Evolutionary conservation across 2,329 filamentous ascomycete genomes (phyloP).

Genomic region (Ambrosiella cleistominuta): DNA sequence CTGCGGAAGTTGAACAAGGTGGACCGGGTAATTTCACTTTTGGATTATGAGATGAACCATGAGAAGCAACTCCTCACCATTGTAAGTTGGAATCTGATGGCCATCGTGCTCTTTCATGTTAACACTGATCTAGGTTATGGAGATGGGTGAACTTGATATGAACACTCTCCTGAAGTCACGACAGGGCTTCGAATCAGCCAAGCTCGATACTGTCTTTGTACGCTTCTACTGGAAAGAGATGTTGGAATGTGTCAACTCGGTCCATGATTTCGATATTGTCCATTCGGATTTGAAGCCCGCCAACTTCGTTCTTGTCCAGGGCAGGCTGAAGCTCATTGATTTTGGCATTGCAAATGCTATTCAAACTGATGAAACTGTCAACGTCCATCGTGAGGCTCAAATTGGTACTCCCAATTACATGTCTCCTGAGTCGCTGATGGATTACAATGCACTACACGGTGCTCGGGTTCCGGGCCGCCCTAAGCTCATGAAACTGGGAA

Average conservation of each 20-base stretch:
- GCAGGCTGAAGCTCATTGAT: slow-evolving; percentile 86
- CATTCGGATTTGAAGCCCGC: slow-evolving; percentile 94
- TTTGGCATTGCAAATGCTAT: slow-evolving; percentile 98
- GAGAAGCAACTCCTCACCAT: slow-evolving; percentile 79
- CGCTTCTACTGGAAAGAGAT: slow-evolving; percentile 99
- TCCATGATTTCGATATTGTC: slow-evolving; percentile 81
- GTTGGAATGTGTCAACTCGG: slow-evolving; percentile 82
- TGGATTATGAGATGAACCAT: slow-evolving; percentile 85
- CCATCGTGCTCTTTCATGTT: not conserved
- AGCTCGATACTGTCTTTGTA: slow-evolving; percentile 76
- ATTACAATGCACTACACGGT: slow-evolving; percentile 52
- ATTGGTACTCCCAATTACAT: slow-evolving; percentile 97
- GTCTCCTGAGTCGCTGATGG: slow-evolving; percentile 85
- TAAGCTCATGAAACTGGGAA: slow-evolving; percentile 88
- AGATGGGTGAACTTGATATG: slow-evolving; percentile 87
- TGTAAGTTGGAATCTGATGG: slow-evolving; percentile 30
- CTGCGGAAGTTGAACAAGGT: slow-evolving; percentile 66
- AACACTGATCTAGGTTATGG: slow-evolving; percentile 53
- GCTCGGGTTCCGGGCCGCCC: slow-evolving; percentile 26
- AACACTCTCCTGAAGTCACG: slow-evolving; percentile 65
- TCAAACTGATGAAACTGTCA: slow-evolving; percentile 85
- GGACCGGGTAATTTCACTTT: slow-evolving; percentile 76
- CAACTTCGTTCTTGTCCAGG: slow-evolving; percentile 87
- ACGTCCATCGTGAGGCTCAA: slow-evolving; percentile 89
- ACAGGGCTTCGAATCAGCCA: slow-evolving; percentile 52